Evolutionary conservation across 208 protist genomes (phyloP).

Genomic region (Crithidia brevicula): DNA sequence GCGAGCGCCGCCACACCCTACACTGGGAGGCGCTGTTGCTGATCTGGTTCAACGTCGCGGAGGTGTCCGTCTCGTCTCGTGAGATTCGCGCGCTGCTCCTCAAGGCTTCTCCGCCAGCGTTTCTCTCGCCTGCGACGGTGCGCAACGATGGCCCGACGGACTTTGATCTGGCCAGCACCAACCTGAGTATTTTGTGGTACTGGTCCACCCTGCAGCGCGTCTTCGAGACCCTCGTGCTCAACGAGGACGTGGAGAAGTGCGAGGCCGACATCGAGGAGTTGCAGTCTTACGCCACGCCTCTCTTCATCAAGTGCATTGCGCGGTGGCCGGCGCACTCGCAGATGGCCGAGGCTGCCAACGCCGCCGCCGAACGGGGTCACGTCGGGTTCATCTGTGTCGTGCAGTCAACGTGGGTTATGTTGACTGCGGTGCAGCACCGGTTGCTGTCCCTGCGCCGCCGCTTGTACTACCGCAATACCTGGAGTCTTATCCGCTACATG

Average conservation of each 20-base stretch:
- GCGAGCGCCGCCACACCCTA: slow-evolving; percentile 3
- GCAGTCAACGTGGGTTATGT: slow-evolving; percentile 36
- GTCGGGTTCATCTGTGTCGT: slow-evolving; percentile 37
- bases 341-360: slow-evolving; percentile 24
- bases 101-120: slow-evolving; percentile 34
- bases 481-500: slow-evolving; percentile 50
- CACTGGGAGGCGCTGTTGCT: slow-evolving; percentile 46
- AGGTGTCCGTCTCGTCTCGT: slow-evolving; percentile 34
- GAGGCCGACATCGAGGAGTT: slow-evolving; percentile 48
- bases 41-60: slow-evolving; percentile 33
- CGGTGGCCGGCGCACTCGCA: slow-evolving; percentile 36
- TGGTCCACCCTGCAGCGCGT: slow-evolving; percentile 47
- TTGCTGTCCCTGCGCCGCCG: slow-evolving; percentile 32
- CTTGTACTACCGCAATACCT: slow-evolving; percentile 47
- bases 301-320: slow-evolving; percentile 46
- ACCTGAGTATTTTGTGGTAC: slow-evolving; percentile 63
- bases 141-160: slow-evolving; percentile 27
- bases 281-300: slow-evolving; percentile 25
- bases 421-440: slow-evolving; percentile 34
- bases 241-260: slow-evolving; percentile 50
- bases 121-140: slow-evolving; percentile 29
- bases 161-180: slow-evolving; percentile 35
- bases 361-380: slow-evolving; percentile 12
- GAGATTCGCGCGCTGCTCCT: slow-evolving; percentile 48
- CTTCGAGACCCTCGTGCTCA: slow-evolving; percentile 41